Conservation (phyloP, 495 filamentous ascomycete genomes). For the Podospora tetraspora region DNA sequence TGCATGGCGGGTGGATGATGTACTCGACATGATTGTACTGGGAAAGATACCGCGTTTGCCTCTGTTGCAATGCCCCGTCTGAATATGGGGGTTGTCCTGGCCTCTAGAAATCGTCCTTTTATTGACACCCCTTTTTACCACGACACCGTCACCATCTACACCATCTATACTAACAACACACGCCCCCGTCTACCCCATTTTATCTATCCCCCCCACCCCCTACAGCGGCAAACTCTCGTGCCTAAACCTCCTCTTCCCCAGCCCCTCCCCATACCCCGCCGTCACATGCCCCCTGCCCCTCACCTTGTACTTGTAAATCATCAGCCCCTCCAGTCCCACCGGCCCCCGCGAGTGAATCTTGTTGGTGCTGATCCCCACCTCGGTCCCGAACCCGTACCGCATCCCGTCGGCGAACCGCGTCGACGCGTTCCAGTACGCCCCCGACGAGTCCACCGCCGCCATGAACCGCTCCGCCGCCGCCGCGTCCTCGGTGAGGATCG, state of each 20-base stretch:
- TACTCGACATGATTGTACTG: not conserved
- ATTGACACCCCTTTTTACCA: not conserved
- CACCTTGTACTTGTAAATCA: slow-evolving; percentile 94
- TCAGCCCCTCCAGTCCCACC: slow-evolving; percentile 88
- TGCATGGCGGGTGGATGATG: no score
- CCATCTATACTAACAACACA: no score
- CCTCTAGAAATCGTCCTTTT: not conserved
- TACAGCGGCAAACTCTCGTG: slow-evolving; percentile 54
- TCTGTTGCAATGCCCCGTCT: not conserved
- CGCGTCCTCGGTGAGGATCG: slow-evolving; percentile 67
- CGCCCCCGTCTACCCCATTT: not conserved
- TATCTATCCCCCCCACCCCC: not conserved
- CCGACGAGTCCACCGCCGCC: slow-evolving; percentile 77
- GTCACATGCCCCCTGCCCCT: slow-evolving; percentile 73
- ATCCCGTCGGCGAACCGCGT: slow-evolving; percentile 94
- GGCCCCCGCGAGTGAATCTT: slow-evolving; percentile 95
- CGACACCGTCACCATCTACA: not conserved
- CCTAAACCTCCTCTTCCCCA: slow-evolving; percentile 62
- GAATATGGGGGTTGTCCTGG: not conserved
- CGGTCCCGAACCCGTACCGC: slow-evolving; percentile 94
- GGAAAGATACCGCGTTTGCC: not conserved
- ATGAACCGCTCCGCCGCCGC: slow-evolving; percentile 72
- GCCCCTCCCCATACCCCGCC: slow-evolving; percentile 64
- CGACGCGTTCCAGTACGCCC: slow-evolving; percentile 95
- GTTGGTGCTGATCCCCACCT: slow-evolving; percentile 97